Base-by-base conservation (phyloP, 2,329 filamentous ascomycete species). In the Diaporthe nobilis region DNA sequence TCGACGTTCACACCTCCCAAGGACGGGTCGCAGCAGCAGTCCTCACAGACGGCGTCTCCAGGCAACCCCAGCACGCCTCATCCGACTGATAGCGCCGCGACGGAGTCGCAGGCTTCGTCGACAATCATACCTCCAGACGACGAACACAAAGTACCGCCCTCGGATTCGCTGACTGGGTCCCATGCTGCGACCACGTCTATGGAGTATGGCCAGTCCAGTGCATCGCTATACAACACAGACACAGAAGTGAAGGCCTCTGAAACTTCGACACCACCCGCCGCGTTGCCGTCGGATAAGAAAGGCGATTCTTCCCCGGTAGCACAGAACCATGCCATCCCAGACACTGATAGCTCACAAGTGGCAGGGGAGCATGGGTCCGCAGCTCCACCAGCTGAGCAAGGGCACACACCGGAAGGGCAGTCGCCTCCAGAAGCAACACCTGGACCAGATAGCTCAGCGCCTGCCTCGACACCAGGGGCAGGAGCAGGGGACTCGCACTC, bases 171-270 rank as follows among this genome's bases (percentile, higher is more conserved):
- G 22, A 34, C 42, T 3, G 55, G 28, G 22, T 39, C 55, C 8
- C 37, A 51, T n/a, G 17, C n/a, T 2, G 57, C 57, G 34, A 42
- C 71, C 17, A 72, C 20, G 44, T 63, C 42, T 13, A 53, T 63
- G 34, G 20, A 31, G 2, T 72, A 28, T n/a, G 71, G 57, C 31
- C 57, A 49, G 10, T 13, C 15, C 57, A 72, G 22, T 34, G 57
- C 47, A 12, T 61, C 57, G 17, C 12, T 72, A 12, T 72, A 63
- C 20, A 72, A 58, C 34, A 44, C 37, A 63, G 71, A 72, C 58
- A 63, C 47, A 22, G 57, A 53, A 9, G 20, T 34, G 44, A 13
- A 49, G 20, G 37, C 31, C 17, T 25, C 44, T 25, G 37, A 5
- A 15, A 34, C 57, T 28, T 42, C 34, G 6, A 20, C 10, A 25